Evolutionary conservation across 2,329 filamentous ascomycete species (phyloP).

Genomic region (Lasiodiplodia sp.): DNA sequence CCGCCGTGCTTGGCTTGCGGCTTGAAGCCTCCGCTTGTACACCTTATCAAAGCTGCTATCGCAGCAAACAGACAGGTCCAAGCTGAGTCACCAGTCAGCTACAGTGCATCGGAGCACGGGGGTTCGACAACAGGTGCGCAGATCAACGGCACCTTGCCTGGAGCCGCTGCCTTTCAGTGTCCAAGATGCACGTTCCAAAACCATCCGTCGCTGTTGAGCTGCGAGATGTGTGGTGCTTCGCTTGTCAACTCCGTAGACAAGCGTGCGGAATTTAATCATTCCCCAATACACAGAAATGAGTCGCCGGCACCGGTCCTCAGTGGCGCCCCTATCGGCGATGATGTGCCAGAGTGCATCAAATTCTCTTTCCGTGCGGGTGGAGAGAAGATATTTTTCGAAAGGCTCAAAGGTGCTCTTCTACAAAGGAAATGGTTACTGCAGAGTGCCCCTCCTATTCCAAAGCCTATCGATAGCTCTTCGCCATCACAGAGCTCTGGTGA

Average conservation of each 20-base stretch:
- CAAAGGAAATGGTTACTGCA: conserved; percentile 96
- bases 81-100: conserved; percentile 38
- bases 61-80: conserved; percentile 64
- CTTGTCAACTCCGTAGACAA: conserved; percentile 63
- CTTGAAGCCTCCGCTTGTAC: conserved; percentile 85
- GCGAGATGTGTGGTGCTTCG: conserved; percentile 89
- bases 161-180: conserved; percentile 57
- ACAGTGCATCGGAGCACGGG: conserved; percentile 51
- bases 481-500: conserved; percentile 1
- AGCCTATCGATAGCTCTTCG: conserved; percentile 50
- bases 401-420: conserved; percentile 84
- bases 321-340: conserved; percentile 56
- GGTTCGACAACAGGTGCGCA: not conserved
- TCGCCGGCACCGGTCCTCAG: conserved; percentile 78
- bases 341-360: conserved; percentile 80
- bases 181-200: conserved; percentile 94
- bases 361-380: conserved; percentile 90
- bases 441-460: conserved; percentile 86
- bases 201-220: conserved; percentile 82
- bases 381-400: conserved; percentile 87
- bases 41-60: conserved; percentile 87
- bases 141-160: not conserved
- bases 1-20: conserved; percentile 92
- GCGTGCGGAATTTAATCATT: conserved; percentile 48
- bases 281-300: conserved; percentile 62